phyloP scores from a whole-genome alignment of 352 stramenopile genomes.

The Blastocystis sp. region DNA sequence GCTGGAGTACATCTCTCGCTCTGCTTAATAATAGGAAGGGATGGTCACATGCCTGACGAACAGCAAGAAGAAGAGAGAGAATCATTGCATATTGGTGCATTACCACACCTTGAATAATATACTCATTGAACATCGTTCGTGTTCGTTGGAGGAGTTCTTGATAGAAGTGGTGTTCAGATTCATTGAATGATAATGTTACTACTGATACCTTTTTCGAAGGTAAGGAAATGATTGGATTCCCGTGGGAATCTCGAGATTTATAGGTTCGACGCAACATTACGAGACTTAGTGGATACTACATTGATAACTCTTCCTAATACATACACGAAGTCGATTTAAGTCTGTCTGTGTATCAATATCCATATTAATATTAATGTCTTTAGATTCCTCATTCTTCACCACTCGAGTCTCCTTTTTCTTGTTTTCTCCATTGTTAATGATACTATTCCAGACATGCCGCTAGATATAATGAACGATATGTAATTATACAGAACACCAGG shows the following conservation, averaged over 20 bases:
- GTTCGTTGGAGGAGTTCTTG: constrained; percentile 80
- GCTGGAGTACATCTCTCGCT: constrained; percentile 71
- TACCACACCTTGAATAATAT: constrained; percentile 77
- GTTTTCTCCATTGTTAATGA: constrained; percentile 42
- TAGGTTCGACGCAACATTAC: constrained; percentile 83
- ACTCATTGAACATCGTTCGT: constrained; percentile 83
- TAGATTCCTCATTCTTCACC: constrained; percentile 75
- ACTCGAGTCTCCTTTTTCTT: neutral
- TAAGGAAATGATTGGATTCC: constrained; percentile 77
- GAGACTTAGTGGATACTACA: constrained; percentile 70
- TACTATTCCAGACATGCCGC: constrained; percentile 39
- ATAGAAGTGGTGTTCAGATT: constrained; percentile 81
- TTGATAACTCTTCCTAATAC: neutral
- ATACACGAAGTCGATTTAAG: constrained; percentile 38
- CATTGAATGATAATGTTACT: constrained; percentile 73
- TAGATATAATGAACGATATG: neutral
- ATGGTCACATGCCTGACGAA: constrained; percentile 84
- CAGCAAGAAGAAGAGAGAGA: constrained; percentile 80
- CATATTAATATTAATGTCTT: constrained; percentile 60
- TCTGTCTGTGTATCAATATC: constrained; percentile 24
- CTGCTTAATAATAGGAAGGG: constrained; percentile 80
- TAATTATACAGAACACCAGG: constrained; percentile 73
- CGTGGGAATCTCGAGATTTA: constrained; percentile 75
- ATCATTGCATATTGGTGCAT: constrained; percentile 82
- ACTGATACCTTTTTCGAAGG: constrained; percentile 72